These are phyloP conservation scores for Chenopodium berlandieri DNA, from an alignment of 148 eudicot genomes.

Conservation along the genomic window DNA sequence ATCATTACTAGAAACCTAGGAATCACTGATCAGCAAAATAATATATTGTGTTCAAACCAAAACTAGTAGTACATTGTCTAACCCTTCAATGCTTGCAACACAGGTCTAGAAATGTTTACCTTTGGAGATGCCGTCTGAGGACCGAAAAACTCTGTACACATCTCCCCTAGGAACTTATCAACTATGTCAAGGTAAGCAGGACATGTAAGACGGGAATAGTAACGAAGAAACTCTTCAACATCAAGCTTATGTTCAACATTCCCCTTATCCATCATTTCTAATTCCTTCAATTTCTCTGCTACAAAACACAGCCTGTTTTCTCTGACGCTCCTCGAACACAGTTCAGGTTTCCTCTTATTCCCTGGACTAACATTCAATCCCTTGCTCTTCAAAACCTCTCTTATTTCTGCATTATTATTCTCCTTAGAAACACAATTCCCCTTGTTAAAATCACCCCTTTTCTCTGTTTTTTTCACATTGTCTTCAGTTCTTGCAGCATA, in stretches of 20 bases:
- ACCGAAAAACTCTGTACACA: conserved; percentile 42
- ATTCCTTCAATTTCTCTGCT: conserved; percentile 48
- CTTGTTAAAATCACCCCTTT: neutral
- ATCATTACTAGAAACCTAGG: conserved; percentile 16
- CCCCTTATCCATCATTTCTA: conserved; percentile 44
- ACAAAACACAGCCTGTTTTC: conserved; percentile 32
- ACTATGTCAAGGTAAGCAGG: conserved; percentile 59
- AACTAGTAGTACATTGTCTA: neutral
- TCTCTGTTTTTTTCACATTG: neutral
- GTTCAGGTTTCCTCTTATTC: conserved; percentile 5
- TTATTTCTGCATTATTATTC: conserved; percentile 6
- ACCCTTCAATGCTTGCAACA: neutral
- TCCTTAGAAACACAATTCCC: neutral
- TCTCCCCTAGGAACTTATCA: conserved; percentile 54
- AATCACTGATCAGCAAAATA: conserved; percentile 4
- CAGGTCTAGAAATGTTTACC: conserved; percentile 11
- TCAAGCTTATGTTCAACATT: conserved; percentile 51
- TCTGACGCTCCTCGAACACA: conserved; percentile 18
- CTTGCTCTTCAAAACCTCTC: conserved; percentile 19
- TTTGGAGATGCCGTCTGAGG: conserved; percentile 9
- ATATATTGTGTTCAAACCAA: neutral
- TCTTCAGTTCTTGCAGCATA: neutral
- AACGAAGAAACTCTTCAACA: conserved; percentile 56
- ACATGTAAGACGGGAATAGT: conserved; percentile 53
- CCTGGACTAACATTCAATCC: conserved; percentile 16